Evolutionary conservation across 225 moss, liverwort and hornwort species (phyloP), one percentile per base, ranked within the genome.

Genomic region (Bryum argenteum): DNA sequence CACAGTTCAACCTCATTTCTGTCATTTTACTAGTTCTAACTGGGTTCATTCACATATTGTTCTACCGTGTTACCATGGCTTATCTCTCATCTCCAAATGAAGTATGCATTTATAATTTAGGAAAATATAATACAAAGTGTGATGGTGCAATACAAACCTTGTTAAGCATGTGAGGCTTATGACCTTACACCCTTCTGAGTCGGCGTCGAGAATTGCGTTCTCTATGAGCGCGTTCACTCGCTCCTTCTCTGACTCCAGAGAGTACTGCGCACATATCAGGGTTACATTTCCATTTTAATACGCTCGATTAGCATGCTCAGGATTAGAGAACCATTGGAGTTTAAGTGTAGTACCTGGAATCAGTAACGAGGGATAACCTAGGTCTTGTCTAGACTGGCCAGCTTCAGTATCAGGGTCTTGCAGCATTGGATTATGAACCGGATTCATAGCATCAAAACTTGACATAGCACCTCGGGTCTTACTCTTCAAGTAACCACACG

Each of bases 351-450:
- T 48, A 13, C 54, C 95, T 95, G 95, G 45, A 96, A 93, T 9
- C 85, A 79, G 53, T 81, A 93, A 9, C 95, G 89, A 24, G 93
- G 95, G 8, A 96, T 67, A 61, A 93, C 79, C 96, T 91, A 96
- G 0, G 87, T 90, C 52, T 93, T n/a, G n/a, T n/a, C n/a, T n/a
- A 64, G 79, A 78, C 22, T n/a, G n/a, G n/a, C 80, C 81, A 66
- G 79, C 80, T 44, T 76, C 63, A 44, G 89, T 87, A 43, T 93
- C 93, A 28, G 93, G 93, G 42, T 93, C 93, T 69, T 91, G 91
- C 65, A 93, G 64, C 74, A 93, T 71, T 12, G 89, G 87, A 44
- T 85, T 86, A 67, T 91, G 86, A 8, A 73, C 73, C 61, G 90
- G 93, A 77, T 93, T 89, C 57, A 89, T 53, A 7, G 77, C 81